Evolutionary conservation across 805 yeast species (phyloP).

Genomic region (Clavispora phyllophila): DNA sequence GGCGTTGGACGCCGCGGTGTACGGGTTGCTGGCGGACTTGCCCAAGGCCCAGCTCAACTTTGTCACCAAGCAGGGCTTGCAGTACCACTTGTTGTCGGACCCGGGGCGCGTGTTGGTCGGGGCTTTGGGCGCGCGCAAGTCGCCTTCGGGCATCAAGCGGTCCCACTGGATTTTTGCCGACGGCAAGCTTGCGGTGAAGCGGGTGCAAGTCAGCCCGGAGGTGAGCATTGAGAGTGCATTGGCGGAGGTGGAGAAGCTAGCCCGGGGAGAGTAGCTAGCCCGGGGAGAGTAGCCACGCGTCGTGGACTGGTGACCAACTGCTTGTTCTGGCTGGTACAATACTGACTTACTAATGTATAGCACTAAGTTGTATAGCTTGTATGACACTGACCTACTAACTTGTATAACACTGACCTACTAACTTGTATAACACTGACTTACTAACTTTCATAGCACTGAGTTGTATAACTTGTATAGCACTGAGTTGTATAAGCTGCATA

Average conservation of each 20-base stretch:
- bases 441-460: too few species aligned
- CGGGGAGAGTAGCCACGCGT: not conserved
- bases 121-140: conserved; percentile 76
- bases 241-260: conserved; percentile 46
- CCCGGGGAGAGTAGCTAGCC: conserved; percentile 20
- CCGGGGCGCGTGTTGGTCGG: conserved; percentile 66
- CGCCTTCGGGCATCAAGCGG: conserved; percentile 70
- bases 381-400: too few species aligned
- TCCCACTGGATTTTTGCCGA: conserved; percentile 90
- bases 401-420: too few species aligned
- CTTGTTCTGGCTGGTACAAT: too few species aligned
- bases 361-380: too few species aligned
- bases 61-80: conserved; percentile 65
- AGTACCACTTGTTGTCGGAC: conserved; percentile 73
- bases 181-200: conserved; percentile 58
- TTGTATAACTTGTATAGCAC: too few species aligned
- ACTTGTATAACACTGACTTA: too few species aligned
- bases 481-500: too few species aligned
- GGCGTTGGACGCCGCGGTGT: conserved; percentile 50
- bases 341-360: too few species aligned
- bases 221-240: conserved; percentile 55
- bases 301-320: too few species aligned
- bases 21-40: conserved; percentile 82
- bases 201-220: conserved; percentile 48
- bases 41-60: conserved; percentile 74